Base-by-base conservation (phyloP, 176 grass and related monocot species). In the Coix lacrymajobi region DNA sequence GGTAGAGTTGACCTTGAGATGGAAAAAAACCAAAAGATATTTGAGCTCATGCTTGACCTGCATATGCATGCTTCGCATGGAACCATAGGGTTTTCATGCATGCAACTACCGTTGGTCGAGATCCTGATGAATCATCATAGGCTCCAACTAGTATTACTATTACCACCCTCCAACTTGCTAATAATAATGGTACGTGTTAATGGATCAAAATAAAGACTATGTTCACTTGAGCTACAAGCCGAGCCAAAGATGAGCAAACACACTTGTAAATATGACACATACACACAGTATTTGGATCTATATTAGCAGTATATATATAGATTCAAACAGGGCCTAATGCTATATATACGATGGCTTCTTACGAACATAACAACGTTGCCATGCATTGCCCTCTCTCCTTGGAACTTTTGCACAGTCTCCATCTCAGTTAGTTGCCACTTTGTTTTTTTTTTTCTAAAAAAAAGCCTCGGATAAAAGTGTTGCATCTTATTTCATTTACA, bases 1-100 rank as follows among this genome's bases (percentile, higher is more conserved):
- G 88, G 22, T 46, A 71, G 60, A 73, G 45, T 78, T 79, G 83
- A 83, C 79, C 66, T 61, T 68, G 57, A 14, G 57, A 34, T 9
- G 2, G 15, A 12, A 14, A 25, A 25, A 78, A 66, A 66, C 24
- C 2, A 11, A 13, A 56, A 44, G 34, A 69, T 51, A 40, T 6
- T 29, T 11, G 5, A 17, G 16, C 16, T 56, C 64, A 48, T 28
- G 20, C 44, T 37, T 67, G 17, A 36, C 25, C 43, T 56, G 25
- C 40, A 20, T 44, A 72, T 40, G 20, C 20, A 79, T 48, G 62
- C 81, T 49, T 69, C 7, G 8, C 66, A 38, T 46, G 34, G 22
- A 57, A 24, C 52, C 13, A n/a, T 12, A 80, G 3, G 61, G 34
- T 25, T 58, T 19, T 32, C 54, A n/a, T 19, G 14, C 83, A 78